Evolutionary conservation across 2,329 filamentous ascomycete genomes (phyloP), one percentile per base, ranked within the genome.

Genomic region (Pseudogymnoascus sp.): DNA sequence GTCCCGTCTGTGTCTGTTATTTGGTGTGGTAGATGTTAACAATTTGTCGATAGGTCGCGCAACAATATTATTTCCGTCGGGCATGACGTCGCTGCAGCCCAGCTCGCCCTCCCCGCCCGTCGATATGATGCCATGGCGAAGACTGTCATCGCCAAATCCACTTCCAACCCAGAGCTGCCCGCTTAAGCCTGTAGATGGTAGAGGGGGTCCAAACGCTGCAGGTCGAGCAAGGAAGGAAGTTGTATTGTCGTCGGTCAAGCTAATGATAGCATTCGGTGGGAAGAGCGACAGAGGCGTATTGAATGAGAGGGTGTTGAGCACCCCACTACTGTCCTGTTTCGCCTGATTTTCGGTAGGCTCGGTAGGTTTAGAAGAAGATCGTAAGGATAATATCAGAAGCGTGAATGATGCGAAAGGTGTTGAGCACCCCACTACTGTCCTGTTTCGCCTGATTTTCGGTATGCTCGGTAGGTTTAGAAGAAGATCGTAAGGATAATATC

Each of bases 221-320:
- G 94, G 94, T 59, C 94, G 83, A 45, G 94, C 92, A 62, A 96
- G 82, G 77, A 99, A 99, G 69, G 95, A 96, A 11, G 94, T 99
- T 68, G 91, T 96, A 75, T 99, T 99, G 76, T 99, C 94, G 75
- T 97, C 92, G 71, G 92, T 96, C 65, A 99, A 83, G 74, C 91
- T 96, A 73, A 99, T 97, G 70, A 95, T 90, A 58, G 94, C 94
- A 67, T 94, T 96, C 3, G 92, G 92, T 4, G 93, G 92, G 73
- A 99, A 99, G 21, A 99, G 85, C 19, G 91, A 92, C 66, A 92
- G 90, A 0, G 92, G 88, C 4, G 86, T 81, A 64, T 85, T 86
- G 74, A 90, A 89, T 66, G 87, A 87, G 75, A 90, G 85, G 66
- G 90, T 78, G 39, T 82, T 79, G 63, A 77, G 77, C 58, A 87